Conservation (phyloP, 2,329 filamentous ascomycete species). For the Aspergillus sp. region DNA sequence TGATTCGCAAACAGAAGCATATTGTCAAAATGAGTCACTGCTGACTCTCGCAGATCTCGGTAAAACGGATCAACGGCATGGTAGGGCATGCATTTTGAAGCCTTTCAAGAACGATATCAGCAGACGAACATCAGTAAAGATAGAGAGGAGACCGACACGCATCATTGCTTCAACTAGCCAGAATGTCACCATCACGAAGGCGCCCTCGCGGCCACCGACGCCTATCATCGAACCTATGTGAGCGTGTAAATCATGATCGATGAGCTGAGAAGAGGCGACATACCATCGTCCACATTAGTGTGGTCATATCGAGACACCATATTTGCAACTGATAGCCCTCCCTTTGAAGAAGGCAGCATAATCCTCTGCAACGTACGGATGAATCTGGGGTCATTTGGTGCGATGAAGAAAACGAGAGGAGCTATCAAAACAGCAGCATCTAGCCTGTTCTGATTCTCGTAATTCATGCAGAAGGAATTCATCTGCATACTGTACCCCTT, state of each 20-base stretch:
- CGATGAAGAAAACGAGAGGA: slow-evolving; percentile 71
- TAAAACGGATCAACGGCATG: slow-evolving; percentile 10
- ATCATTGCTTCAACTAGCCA: slow-evolving; percentile 74
- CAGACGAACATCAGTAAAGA: background rate
- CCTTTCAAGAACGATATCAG: background rate
- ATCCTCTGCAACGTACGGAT: slow-evolving; percentile 65
- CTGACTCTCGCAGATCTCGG: slow-evolving; percentile 21
- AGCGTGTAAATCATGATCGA: background rate
- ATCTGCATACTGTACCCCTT: slow-evolving; percentile 66
- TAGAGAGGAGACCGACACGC: slow-evolving; percentile 46
- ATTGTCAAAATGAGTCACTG: slow-evolving; percentile 68
- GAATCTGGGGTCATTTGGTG: slow-evolving; percentile 68
- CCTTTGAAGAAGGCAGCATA: slow-evolving; percentile 64
- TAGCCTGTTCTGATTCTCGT: slow-evolving; percentile 61
- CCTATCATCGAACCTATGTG: slow-evolving; percentile 37
- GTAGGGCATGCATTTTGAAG: slow-evolving; percentile 3
- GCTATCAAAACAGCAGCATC: slow-evolving; percentile 70
- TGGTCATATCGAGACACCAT: slow-evolving; percentile 70
- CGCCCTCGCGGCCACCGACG: slow-evolving; percentile 66
- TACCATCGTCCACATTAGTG: slow-evolving; percentile 61
- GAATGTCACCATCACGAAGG: slow-evolving; percentile 76
- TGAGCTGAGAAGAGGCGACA: slow-evolving; percentile 12
- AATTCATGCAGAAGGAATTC: slow-evolving; percentile 66
- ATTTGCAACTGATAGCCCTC: slow-evolving; percentile 68
- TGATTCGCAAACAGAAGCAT: slow-evolving; percentile 71